Base-by-base conservation (phyloP, 1,284 basidiomycete species). In the Tilletia walkeri region DNA sequence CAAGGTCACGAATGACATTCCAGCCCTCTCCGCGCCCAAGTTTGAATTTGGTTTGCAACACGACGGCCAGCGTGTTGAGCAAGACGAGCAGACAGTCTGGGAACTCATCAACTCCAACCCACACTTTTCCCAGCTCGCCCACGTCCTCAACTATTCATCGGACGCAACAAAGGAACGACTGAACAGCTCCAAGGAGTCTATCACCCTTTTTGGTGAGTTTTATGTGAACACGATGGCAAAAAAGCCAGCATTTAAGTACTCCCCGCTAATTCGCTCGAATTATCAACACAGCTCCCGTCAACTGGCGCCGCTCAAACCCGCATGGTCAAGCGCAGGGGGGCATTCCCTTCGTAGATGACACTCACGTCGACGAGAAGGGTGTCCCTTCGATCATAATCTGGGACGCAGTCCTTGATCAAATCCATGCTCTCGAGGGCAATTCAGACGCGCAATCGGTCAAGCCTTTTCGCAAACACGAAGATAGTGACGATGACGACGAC, bases 401-500 rank as follows among this genome's bases (percentile, higher is more conserved):
- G 75, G 66, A 69, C 30, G n/a, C 30, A 2, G 70, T 78, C 41
- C 66, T 74, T 66, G 61, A 67, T 34, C 73, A 74, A 49, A 74
- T 79, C 47, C 68, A 73, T 36, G 70, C 65, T 12, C 74, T 66
- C 30, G 75, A 76, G 50, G 41, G 50, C 12, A 70, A n/a, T 48
- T n/a, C 47, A 48, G 12, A n/a, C 73, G 61, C 73, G 36, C 49
- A 45, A 50, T 56, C 10, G 41, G 59, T 38, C 24, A 30, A 30
- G 24, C 24, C 24, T 30, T 1, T 2, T 30, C 24, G 2, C 24
- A 30, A 45, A 14, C 9, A 39, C 38, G n/a, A 45, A 66, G 50
- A 24, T 2, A 45, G n/a, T 20, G 68, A 54, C 18, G 66, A 72
- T 34, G 67, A 71, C 24, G 69, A 76, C 20, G 87, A 88, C 72